A percentile compares a stretch with the other conserved stretches of the same genome.
These are phyloP conservation scores for Pseudocercospora crystallina DNA, from an alignment of 2,329 filamentous ascomycete genomes.

Conservation along the genomic window DNA sequence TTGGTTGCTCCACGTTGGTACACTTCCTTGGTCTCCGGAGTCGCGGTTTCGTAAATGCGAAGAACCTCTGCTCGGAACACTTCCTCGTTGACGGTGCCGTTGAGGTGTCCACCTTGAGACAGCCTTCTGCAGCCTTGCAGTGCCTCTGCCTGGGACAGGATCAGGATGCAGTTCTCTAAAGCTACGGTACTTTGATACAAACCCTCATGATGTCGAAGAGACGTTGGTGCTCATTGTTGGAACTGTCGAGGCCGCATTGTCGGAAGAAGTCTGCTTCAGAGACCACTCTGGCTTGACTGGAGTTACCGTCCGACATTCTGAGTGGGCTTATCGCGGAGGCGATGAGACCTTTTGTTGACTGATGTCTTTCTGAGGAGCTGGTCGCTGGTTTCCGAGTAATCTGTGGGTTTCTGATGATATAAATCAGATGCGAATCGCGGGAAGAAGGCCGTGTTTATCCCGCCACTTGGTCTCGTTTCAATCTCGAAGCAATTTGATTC, in stretches of 20 bases:
- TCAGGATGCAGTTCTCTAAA: neutral
- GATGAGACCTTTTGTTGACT: no score
- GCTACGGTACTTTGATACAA: neutral
- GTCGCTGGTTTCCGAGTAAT: no score
- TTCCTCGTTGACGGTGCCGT: constrained; percentile 39
- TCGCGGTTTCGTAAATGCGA: constrained; percentile 39
- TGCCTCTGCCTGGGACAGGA: neutral
- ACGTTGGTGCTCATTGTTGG: neutral
- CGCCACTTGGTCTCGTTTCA: neutral
- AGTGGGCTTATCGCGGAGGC: no score
- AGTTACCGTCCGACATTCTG: no score
- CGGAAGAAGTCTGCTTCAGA: constrained; percentile 4
- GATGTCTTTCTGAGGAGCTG: no score
- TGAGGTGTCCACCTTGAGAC: neutral
- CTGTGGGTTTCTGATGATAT: no score
- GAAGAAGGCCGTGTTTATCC: neutral
- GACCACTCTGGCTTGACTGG: neutral
- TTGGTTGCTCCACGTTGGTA: constrained; percentile 41
- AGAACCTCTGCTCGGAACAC: constrained; percentile 43
- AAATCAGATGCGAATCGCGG: neutral
- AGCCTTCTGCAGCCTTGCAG: neutral
- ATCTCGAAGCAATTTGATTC: no score
- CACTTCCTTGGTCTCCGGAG: constrained; percentile 36
- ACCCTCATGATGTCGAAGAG: no score
- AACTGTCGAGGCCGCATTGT: neutral